Evolutionary conservation across 2,329 filamentous ascomycete genomes (phyloP).

Genomic region (Zymoseptoria tritici): DNA sequence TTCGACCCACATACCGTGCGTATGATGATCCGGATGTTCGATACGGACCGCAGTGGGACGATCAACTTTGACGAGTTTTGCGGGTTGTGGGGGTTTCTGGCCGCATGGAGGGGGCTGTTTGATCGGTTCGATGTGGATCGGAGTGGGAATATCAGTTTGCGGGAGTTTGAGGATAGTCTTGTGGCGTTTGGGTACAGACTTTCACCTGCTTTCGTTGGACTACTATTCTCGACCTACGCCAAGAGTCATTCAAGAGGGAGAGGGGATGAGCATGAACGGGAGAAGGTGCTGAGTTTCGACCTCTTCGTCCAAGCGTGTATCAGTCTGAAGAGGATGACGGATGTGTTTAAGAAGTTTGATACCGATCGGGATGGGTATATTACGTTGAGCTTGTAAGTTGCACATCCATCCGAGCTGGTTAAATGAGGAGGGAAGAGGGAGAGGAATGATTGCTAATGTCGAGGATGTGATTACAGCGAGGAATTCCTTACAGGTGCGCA

Average conservation of each 20-base stretch:
- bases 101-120: slow-evolving; percentile 88
- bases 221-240: slow-evolving; percentile 85
- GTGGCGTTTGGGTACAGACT: slow-evolving; percentile 88
- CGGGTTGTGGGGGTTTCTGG: slow-evolving; percentile 90
- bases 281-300: slow-evolving; percentile 59
- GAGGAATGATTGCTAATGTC: no score
- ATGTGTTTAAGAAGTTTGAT: slow-evolving; percentile 98
- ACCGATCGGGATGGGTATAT: slow-evolving; percentile 82
- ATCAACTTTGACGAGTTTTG: slow-evolving; percentile 97
- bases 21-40: slow-evolving; percentile 99
- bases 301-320: slow-evolving; percentile 97
- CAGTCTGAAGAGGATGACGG: slow-evolving; percentile 94
- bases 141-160: slow-evolving; percentile 69
- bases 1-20: slow-evolving; percentile 91
- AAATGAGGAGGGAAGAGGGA: no score
- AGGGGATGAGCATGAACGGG: slow-evolving; percentile 31
- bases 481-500: slow-evolving; percentile 51
- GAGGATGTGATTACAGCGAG: slow-evolving; percentile 33
- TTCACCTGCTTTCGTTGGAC: slow-evolving; percentile 60
- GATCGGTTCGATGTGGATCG: slow-evolving; percentile 84
- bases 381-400: slow-evolving; percentile 44
- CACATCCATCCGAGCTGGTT: no score
- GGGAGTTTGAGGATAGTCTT: slow-evolving; percentile 84
- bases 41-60: slow-evolving; percentile 77
- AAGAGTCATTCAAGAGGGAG: slow-evolving; percentile 29